phyloP scores from a whole-genome alignment of 768 basidiomycete genomes.

The Suillus fuscotomentosus region DNA sequence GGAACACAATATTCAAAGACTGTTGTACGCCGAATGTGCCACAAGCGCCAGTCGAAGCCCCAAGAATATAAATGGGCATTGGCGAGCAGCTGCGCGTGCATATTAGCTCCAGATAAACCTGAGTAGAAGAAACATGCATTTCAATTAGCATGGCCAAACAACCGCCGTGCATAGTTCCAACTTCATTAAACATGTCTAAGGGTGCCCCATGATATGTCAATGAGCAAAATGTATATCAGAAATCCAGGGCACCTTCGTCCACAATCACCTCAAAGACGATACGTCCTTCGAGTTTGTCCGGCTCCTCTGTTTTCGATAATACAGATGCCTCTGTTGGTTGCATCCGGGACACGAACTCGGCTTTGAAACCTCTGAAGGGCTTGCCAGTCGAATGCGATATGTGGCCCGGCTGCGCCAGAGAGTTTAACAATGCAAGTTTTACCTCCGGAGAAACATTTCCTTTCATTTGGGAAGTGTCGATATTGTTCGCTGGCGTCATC shows the following conservation, averaged over 20 bases:
- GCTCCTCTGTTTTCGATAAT: slow-evolving; percentile 34
- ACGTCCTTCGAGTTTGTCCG: slow-evolving; percentile 33
- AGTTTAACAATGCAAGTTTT: slow-evolving; percentile 26
- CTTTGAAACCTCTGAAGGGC: slow-evolving; percentile 20
- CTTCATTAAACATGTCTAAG: slow-evolving; percentile 43
- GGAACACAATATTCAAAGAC: slow-evolving; percentile 44
- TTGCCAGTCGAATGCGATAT: slow-evolving; percentile 10
- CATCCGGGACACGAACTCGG: slow-evolving; percentile 20
- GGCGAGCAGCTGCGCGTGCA: slow-evolving; percentile 38
- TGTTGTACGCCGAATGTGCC: slow-evolving; percentile 41
- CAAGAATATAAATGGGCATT: slow-evolving; percentile 36
- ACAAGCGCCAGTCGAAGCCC: slow-evolving; percentile 26
- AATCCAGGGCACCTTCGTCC: slow-evolving; percentile 37
- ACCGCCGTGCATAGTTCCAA: slow-evolving; percentile 39
- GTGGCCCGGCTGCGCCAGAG: slow-evolving; percentile 13
- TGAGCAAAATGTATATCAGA: neutral
- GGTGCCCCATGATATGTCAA: neutral
- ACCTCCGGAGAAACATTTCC: slow-evolving; percentile 28
- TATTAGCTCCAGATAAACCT: neutral
- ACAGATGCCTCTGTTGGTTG: slow-evolving; percentile 40
- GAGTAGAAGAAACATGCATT: slow-evolving; percentile 32
- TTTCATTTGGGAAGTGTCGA: slow-evolving; percentile 21
- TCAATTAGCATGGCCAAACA: slow-evolving; percentile 46
- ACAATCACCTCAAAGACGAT: slow-evolving; percentile 44
- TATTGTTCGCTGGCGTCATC: neutral